Conservation (phyloP, 2,329 filamentous ascomycete species). For the Calonectria montana region DNA sequence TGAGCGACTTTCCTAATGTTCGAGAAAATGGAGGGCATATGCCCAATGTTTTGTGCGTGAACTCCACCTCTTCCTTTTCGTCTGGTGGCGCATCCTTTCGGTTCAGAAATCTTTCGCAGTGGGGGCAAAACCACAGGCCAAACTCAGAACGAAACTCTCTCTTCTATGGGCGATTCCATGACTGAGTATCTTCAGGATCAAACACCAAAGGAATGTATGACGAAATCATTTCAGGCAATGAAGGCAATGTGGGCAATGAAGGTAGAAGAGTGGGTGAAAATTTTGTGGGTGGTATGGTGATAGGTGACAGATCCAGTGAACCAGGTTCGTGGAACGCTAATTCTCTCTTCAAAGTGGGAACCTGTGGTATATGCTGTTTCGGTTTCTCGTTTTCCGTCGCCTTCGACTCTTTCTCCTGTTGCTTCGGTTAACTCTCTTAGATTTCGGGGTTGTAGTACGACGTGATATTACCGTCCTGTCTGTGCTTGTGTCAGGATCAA, state of each 20-base stretch:
- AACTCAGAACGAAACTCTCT: not conserved
- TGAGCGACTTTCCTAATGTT: slow-evolving; percentile 6
- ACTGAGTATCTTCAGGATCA: not conserved
- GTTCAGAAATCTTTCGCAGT: slow-evolving; percentile 5
- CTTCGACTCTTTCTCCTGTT: not conserved
- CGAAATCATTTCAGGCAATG: not conserved
- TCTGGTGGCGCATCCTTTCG: not conserved
- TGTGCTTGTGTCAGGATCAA: too few species aligned
- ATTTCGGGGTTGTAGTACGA: too few species aligned
- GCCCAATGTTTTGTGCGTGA: not conserved
- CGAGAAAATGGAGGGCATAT: slow-evolving; percentile 28
- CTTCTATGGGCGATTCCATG: slow-evolving; percentile 27
- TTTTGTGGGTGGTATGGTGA: too few species aligned
- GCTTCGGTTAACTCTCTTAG: not conserved
- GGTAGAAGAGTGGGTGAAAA: not conserved
- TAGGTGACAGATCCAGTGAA: too few species aligned
- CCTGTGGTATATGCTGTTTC: not conserved
- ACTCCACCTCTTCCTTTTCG: not conserved
- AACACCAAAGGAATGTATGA: not conserved
- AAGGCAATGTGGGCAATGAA: not conserved
- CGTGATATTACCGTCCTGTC: too few species aligned
- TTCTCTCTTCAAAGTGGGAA: not conserved
- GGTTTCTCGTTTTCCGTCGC: not conserved
- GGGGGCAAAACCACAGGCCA: not conserved
- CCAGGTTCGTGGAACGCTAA: not conserved